These are phyloP conservation scores for Monosporascus cannonballus DNA, from an alignment of 2,329 filamentous ascomycete genomes.

Conservation along the genomic window DNA sequence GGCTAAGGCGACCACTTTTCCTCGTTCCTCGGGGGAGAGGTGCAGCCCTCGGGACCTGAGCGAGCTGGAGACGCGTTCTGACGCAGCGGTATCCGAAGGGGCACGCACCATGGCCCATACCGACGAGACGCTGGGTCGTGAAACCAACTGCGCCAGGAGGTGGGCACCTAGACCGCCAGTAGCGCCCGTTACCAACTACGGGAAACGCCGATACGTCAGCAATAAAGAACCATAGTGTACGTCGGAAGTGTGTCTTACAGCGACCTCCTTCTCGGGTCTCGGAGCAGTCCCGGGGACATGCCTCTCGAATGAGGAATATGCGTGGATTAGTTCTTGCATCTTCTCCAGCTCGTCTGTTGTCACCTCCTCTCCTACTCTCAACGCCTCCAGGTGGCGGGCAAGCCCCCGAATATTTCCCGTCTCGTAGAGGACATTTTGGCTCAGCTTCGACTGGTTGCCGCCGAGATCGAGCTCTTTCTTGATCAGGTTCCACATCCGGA, in stretches of 20 bases:
- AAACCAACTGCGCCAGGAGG: conserved; percentile 50
- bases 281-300: conserved; percentile 13
- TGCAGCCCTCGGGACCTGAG: conserved; percentile 27
- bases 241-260: conserved; percentile 6
- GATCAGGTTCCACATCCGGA: conserved; percentile 17
- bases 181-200: conserved; percentile 48
- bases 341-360: conserved; percentile 20
- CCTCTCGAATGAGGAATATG: conserved; percentile 29
- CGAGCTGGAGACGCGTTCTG: conserved; percentile 22
- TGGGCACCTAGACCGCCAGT: conserved; percentile 58
- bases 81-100: conserved; percentile 24
- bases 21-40: conserved; percentile 25
- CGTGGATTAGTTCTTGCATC: conserved; percentile 29
- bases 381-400: conserved; percentile 10
- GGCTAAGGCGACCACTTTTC: conserved; percentile 32
- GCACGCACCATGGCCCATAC: conserved; percentile 46
- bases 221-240: background rate
- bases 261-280: conserved; percentile 14
- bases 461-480: conserved; percentile 19
- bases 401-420: conserved; percentile 18
- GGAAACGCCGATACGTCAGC: background rate
- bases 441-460: conserved; percentile 3
- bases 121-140: conserved; percentile 47
- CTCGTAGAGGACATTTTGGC: conserved; percentile 26
- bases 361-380: conserved; percentile 9